phyloP scores from a whole-genome alignment of 83 land plant genomes.

The Thuja plicata region DNA sequence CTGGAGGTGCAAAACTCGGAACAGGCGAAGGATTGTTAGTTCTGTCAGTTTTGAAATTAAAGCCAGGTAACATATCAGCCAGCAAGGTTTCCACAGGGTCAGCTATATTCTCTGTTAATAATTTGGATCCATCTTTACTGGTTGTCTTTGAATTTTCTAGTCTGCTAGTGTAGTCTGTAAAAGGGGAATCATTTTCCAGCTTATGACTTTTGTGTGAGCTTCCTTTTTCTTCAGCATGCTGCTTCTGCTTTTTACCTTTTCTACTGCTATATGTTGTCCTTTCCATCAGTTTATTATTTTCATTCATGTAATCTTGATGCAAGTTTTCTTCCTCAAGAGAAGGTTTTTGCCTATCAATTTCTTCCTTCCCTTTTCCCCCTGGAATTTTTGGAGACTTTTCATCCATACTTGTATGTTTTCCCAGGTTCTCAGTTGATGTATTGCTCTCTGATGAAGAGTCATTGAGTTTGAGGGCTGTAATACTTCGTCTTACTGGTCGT shows the following conservation, averaged over 20 bases:
- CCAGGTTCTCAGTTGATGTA: slow-evolving; percentile 7
- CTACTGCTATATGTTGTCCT: neutral
- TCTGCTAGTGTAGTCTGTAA: neutral
- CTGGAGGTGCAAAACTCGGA: neutral
- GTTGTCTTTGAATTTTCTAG: neutral
- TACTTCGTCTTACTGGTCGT: neutral
- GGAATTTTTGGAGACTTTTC: neutral
- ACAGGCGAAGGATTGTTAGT: neutral
- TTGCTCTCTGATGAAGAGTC: slow-evolving; percentile 4
- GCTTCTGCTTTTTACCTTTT: slow-evolving; percentile 6
- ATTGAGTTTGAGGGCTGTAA: neutral
- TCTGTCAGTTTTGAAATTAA: neutral
- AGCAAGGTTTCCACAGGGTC: slow-evolving; percentile 8
- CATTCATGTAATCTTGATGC: neutral
- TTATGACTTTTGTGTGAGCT: neutral
- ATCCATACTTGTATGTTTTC: neutral
- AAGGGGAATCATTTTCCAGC: neutral
- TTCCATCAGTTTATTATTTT: neutral
- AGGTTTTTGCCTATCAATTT: neutral
- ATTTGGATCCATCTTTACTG: slow-evolving; percentile 2
- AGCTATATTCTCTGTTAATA: neutral
- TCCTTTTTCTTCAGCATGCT: neutral
- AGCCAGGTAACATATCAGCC: slow-evolving; percentile 11
- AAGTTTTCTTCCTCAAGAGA: no score
- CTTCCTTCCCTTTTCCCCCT: neutral